Evolutionary conservation across 441 rosid genomes (phyloP), one percentile per base, ranked within the genome.

Genomic region (Croton laevigatus): DNA sequence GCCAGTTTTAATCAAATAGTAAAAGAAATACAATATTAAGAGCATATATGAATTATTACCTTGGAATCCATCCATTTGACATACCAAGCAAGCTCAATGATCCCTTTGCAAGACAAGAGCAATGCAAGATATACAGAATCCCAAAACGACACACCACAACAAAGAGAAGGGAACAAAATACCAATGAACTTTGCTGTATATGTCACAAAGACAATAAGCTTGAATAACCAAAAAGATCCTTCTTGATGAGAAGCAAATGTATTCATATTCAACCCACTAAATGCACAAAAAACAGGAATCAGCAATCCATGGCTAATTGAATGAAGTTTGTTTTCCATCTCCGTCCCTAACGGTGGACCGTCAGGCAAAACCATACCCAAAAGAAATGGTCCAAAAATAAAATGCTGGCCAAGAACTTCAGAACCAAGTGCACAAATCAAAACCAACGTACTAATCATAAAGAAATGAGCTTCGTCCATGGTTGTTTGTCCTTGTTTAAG

Each of bases 61-160:
- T 78, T 74, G 44, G 67, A 45, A 68, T 82, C 86, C 65, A 66
- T 80, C 74, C 73, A 77, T 3, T 49, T 55, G 45, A 75, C 5
- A 59, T 65, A 69, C 2, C 68, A 46, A 62, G 80, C 78, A 44
- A 81, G 40, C 75, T 81, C 85, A 34, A 78, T 55, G 64, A 80
- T 65, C 49, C 84, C 87, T 71, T 79, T 77, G 69, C 81, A 77
- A 51, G 80, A 78, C 84, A 82, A 69, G 70, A 82, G 70, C 36
- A 80, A 67, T 4, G 74, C 81, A 67, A 82, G 81, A 14, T 75
- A 78, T 3, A 75, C 71, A 1, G 82, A 76, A 54, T 82, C 85
- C 55, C 68, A 73, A 17, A 74, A 64, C 38, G 68, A 71, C 27
- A 68, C 11, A 2, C 76, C 34, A 61, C 75, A 80, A 62, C 62